phyloP scores from a whole-genome alignment of 805 yeast genomes.

The Candida tallmaniae region DNA sequence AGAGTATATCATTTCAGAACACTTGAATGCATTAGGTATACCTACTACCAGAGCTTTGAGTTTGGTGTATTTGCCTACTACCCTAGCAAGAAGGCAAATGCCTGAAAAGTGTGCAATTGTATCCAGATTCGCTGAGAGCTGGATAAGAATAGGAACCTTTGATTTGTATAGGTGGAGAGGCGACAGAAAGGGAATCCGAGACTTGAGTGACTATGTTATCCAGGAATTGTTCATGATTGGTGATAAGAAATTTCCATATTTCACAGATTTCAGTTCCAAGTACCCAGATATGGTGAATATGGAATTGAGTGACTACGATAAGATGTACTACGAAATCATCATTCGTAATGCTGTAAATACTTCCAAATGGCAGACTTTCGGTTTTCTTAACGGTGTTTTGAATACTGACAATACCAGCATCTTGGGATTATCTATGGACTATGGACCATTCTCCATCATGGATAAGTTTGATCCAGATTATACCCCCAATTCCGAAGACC shows the following conservation, averaged over 20 bases:
- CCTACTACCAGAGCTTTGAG: constrained; percentile 85
- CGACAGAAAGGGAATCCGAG: constrained; percentile 57
- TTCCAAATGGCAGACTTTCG: constrained; percentile 87
- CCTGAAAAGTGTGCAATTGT: constrained; percentile 84
- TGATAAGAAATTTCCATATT: constrained; percentile 24
- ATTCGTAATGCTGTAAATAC: constrained; percentile 71
- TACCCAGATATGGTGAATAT: constrained; percentile 18
- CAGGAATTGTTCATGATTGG: constrained; percentile 50
- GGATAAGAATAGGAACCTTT: constrained; percentile 88
- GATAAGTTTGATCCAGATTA: constrained; percentile 76
- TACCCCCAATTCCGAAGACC: constrained; percentile 91
- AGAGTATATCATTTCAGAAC: constrained; percentile 83
- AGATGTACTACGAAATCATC: constrained; percentile 66
- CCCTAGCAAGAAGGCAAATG: constrained; percentile 66
- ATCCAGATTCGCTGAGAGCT: constrained; percentile 74
- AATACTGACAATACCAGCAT: constrained; percentile 93
- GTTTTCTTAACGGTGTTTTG: constrained; percentile 89
- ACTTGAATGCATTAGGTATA: constrained; percentile 72
- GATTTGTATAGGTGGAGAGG: constrained; percentile 75
- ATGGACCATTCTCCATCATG: constrained; percentile 92
- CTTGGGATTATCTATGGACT: constrained; percentile 85
- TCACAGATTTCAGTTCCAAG: constrained; percentile 17
- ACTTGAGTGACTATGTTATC: constrained; percentile 69
- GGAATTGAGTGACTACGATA: constrained; percentile 56
- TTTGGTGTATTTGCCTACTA: constrained; percentile 65